phyloP scores from a whole-genome alignment of 352 stramenopile species.

The Pythium monospermum region DNA sequence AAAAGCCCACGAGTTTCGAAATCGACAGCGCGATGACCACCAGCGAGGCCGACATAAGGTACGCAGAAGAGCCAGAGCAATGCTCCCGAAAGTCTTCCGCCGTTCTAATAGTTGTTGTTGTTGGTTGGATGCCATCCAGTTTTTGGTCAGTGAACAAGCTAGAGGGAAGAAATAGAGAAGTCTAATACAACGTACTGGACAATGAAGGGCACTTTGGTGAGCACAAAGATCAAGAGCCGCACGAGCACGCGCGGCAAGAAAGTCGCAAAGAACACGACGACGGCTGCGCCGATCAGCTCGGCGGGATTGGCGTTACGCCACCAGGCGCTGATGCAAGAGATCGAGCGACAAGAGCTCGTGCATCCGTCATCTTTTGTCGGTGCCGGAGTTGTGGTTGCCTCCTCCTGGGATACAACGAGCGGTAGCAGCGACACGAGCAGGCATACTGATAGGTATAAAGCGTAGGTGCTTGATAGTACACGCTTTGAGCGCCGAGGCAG shows the following conservation, averaged over 20 bases:
- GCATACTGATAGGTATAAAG: no score
- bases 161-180: no score
- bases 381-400: conserved; percentile 1
- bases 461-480: no score
- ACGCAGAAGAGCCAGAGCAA: conserved; percentile 74
- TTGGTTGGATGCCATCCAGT: no score
- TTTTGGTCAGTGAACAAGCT: no score
- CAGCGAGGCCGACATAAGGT: conserved; percentile 79
- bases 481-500: not conserved
- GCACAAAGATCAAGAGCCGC: conserved; percentile 78
- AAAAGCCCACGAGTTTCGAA: conserved; percentile 51
- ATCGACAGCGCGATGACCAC: conserved; percentile 57
- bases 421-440: not conserved
- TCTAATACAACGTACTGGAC: conserved; percentile 45
- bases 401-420: conserved; percentile 1
- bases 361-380: conserved; percentile 3
- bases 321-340: conserved; percentile 42
- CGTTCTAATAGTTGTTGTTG: conserved; percentile 50
- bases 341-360: conserved; percentile 6
- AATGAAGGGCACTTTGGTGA: conserved; percentile 84
- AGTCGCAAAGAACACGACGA: conserved; percentile 84
- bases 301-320: conserved; percentile 37
- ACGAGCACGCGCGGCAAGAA: conserved; percentile 84
- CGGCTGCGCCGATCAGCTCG: conserved; percentile 49
- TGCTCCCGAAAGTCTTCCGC: conserved; percentile 78